phyloP scores from a whole-genome alignment of 352 stramenopile genomes.

The Phytophthora foliorum region DNA sequence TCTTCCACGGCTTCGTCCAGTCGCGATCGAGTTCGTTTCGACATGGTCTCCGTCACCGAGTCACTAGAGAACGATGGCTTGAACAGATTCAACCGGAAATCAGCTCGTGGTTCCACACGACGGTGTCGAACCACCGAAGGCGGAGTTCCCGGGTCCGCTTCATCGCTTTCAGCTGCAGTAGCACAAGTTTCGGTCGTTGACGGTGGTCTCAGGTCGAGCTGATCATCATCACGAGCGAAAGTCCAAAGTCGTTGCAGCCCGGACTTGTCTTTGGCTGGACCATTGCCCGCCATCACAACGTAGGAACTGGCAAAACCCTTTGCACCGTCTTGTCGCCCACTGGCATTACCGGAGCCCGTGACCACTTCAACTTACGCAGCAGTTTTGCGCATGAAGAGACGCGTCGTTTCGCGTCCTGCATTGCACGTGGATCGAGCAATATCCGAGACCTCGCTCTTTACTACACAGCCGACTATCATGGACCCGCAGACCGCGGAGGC shows the following conservation, averaged over 20 bases:
- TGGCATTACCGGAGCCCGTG: no score
- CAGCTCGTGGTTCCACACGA: conserved; percentile 22
- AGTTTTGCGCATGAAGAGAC: conserved; percentile 37
- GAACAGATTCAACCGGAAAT: conserved; percentile 33
- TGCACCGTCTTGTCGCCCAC: no score
- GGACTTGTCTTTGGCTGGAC: conserved; percentile 8
- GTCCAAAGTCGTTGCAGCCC: conserved; percentile 58
- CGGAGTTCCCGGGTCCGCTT: conserved; percentile 5
- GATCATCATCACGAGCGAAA: conserved; percentile 50
- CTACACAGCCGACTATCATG: conserved; percentile 37
- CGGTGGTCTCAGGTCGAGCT: conserved; percentile 36
- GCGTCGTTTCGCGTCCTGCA: conserved; percentile 32
- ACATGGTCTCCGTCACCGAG: conserved; percentile 46
- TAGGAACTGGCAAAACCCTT: not conserved
- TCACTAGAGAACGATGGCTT: conserved; percentile 43
- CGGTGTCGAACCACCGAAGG: conserved; percentile 40
- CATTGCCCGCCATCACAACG: conserved; percentile 18
- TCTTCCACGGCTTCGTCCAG: conserved; percentile 31
- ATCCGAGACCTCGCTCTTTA: not conserved
- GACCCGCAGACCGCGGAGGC: conserved; percentile 83
- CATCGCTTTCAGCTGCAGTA: conserved; percentile 3
- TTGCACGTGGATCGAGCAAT: not conserved
- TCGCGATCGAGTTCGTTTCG: conserved; percentile 52
- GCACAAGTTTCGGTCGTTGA: conserved; percentile 18
- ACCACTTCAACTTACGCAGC: conserved; percentile 34